phyloP scores from a whole-genome alignment of 164 flowering plant species.

The Vitis cinerea region DNA sequence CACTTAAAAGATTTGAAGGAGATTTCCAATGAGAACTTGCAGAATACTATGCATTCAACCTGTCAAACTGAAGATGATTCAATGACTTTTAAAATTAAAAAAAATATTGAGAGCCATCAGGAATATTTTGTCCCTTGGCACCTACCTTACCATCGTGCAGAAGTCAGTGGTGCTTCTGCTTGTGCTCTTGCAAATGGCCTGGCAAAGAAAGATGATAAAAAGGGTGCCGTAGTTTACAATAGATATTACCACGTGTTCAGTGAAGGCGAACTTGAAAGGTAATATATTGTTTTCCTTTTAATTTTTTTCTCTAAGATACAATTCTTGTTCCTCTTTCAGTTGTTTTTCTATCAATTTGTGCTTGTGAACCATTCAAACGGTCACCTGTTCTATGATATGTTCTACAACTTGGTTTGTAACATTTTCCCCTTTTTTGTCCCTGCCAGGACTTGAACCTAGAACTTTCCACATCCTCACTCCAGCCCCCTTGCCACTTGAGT shows the following conservation, averaged over 20 bases:
- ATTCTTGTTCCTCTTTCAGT: neutral
- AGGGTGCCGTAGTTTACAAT: constrained; percentile 92
- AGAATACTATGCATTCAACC: constrained; percentile 9
- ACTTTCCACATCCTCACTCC: too few species aligned
- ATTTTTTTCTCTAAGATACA: neutral
- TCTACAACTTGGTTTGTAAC: too few species aligned
- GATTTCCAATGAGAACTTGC: constrained; percentile 14
- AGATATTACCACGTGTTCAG: constrained; percentile 96
- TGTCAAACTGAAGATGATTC: constrained; percentile 17
- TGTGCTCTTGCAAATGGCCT: constrained; percentile 77
- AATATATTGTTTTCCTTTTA: constrained; percentile 6
- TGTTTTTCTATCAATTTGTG: too few species aligned
- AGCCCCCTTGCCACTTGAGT: too few species aligned
- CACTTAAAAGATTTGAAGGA: constrained; percentile 14
- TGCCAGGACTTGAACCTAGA: too few species aligned
- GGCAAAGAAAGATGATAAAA: constrained; percentile 88
- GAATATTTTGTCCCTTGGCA: constrained; percentile 99
- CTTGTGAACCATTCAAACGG: too few species aligned
- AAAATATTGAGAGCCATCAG: constrained; percentile 43
- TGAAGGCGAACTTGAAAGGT: constrained; percentile 98
- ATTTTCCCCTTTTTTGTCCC: too few species aligned
- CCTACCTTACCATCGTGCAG: constrained; percentile 97
- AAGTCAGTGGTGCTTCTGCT: constrained; percentile 85
- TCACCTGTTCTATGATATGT: too few species aligned
- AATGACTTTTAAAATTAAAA: constrained; percentile 18